These are phyloP conservation scores for Pythium graminicola DNA, from an alignment of 352 stramenopile genomes.

Conservation along the genomic window DNA sequence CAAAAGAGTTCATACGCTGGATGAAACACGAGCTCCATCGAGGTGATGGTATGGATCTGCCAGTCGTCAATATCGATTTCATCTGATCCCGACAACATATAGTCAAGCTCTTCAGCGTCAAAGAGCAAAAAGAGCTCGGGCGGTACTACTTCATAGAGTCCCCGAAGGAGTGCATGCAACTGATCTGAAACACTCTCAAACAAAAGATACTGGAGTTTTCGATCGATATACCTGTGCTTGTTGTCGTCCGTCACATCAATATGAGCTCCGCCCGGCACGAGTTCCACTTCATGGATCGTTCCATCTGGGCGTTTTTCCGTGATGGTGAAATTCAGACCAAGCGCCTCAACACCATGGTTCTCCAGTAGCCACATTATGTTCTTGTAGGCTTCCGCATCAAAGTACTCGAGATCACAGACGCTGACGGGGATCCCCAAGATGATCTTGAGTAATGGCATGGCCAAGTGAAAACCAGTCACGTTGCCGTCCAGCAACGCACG, in stretches of 20 bases:
- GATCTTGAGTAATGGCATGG: conserved; percentile 91
- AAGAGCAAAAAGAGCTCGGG: conserved; percentile 92
- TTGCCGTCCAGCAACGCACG: conserved; percentile 59
- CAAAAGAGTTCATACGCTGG: conserved; percentile 88
- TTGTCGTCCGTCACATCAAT: conserved; percentile 93
- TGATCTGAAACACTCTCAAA: conserved; percentile 54
- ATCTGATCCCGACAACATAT: conserved; percentile 93
- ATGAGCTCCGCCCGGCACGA: conserved; percentile 26
- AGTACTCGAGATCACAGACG: conserved; percentile 83
- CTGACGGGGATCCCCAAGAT: conserved; percentile 87
- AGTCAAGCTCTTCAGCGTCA: conserved; percentile 96
- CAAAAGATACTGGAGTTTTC: conserved; percentile 55
- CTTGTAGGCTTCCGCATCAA: conserved; percentile 27
- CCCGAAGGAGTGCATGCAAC: conserved; percentile 71
- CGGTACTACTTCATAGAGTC: conserved; percentile 95
- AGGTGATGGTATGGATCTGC: conserved; percentile 80
- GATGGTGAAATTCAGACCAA: conserved; percentile 54
- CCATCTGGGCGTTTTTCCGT: conserved; percentile 29
- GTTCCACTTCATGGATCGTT: conserved; percentile 38
- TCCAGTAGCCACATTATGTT: conserved; percentile 27
- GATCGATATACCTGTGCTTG: conserved; percentile 90
- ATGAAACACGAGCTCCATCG: conserved; percentile 36
- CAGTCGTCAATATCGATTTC: conserved; percentile 96
- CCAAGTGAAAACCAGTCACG: conserved; percentile 84
- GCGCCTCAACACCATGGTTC: conserved; percentile 17